Conservation (phyloP, 345 rosid species). For the Brassica juncea region DNA sequence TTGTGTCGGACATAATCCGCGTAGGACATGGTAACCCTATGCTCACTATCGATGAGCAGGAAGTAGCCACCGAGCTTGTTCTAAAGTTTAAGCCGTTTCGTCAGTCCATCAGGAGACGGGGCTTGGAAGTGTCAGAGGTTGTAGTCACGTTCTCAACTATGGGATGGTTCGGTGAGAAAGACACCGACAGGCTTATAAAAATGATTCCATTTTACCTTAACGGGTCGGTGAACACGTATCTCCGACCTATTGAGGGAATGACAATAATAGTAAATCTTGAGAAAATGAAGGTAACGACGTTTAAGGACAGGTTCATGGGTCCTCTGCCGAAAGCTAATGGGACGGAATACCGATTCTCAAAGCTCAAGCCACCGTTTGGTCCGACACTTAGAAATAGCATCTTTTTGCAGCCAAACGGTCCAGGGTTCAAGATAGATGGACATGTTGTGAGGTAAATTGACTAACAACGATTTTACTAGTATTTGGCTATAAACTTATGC, state of each 20-base stretch:
- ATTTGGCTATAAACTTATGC: not conserved
- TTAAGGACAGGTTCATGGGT: slow-evolving; percentile 44
- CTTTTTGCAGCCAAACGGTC: slow-evolving; percentile 58
- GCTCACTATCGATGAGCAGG: slow-evolving; percentile 50
- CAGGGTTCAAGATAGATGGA: slow-evolving; percentile 52
- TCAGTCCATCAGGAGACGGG: slow-evolving; percentile 42
- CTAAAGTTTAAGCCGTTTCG: slow-evolving; percentile 45
- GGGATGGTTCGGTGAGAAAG: slow-evolving; percentile 65
- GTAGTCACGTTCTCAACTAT: slow-evolving; percentile 61
- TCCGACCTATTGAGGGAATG: slow-evolving; percentile 65
- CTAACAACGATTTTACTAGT: not conserved
- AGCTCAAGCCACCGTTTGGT: slow-evolving; percentile 25
- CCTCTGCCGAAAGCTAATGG: slow-evolving; percentile 68
- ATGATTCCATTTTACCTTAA: slow-evolving; percentile 50
- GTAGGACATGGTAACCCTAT: slow-evolving; percentile 63
- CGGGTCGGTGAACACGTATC: slow-evolving; percentile 54
- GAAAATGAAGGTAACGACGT: slow-evolving; percentile 49
- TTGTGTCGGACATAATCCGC: slow-evolving; percentile 45
- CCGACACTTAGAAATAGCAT: slow-evolving; percentile 48
- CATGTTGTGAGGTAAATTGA: slow-evolving; percentile 45
- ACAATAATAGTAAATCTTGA: slow-evolving; percentile 54
- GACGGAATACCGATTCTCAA: slow-evolving; percentile 53
- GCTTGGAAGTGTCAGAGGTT: slow-evolving; percentile 53
- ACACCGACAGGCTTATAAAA: slow-evolving; percentile 46
- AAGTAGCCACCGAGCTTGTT: slow-evolving; percentile 44